Evolutionary conservation across 2,329 filamentous ascomycete species (phyloP).

Genomic region (Exophiala mesophila): DNA sequence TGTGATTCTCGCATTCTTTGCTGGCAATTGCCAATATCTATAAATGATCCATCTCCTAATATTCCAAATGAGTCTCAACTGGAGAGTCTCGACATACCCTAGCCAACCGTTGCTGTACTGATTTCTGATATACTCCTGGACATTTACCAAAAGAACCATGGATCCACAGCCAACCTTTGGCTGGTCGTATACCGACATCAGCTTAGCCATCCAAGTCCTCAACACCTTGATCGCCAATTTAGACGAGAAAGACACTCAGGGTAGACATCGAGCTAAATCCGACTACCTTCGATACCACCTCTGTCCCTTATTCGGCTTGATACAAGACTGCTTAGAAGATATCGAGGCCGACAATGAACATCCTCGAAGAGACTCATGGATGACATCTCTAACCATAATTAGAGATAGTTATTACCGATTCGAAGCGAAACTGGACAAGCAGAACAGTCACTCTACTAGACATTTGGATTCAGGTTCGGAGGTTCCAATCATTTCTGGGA

Average conservation of each 20-base stretch:
- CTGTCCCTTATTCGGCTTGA: background rate
- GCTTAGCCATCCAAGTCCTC: background rate
- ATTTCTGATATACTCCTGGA: too few relatives aligned
- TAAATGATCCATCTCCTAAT: too few relatives aligned
- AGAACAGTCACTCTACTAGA: background rate
- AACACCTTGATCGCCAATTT: background rate
- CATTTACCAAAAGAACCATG: too few relatives aligned
- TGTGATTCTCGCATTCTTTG: too few relatives aligned
- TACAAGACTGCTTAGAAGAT: background rate
- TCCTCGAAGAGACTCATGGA: background rate
- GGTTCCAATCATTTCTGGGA: background rate
- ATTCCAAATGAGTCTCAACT: too few relatives aligned
- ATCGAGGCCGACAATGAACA: background rate
- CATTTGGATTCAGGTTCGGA: background rate
- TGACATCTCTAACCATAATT: background rate
- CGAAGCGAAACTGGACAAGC: background rate
- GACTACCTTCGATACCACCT: background rate
- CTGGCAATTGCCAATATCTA: too few relatives aligned
- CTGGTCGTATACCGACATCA: background rate
- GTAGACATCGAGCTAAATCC: background rate
- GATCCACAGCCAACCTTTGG: too few relatives aligned
- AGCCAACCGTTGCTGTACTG: too few relatives aligned
- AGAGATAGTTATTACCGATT: background rate
- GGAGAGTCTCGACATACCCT: too few relatives aligned
- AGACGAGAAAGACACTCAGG: background rate